phyloP scores from a whole-genome alignment of 1,284 basidiomycete genomes.

The Coniophora puteana region DNA sequence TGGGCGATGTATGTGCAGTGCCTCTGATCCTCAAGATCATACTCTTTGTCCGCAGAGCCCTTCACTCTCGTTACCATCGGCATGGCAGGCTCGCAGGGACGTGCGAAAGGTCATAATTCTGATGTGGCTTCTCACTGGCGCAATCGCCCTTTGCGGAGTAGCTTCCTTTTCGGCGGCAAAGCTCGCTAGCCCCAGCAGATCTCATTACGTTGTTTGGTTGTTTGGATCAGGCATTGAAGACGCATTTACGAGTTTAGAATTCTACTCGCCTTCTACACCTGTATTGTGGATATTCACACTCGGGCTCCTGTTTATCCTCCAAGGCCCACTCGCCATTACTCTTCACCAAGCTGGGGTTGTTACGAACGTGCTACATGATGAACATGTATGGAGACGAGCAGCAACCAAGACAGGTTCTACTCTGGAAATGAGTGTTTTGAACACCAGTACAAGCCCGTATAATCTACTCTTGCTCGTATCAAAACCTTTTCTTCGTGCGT shows the following conservation, averaged over 20 bases:
- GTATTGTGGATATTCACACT: conserved; percentile 25
- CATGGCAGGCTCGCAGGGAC: conserved; percentile 22
- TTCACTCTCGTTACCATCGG: conserved; percentile 16
- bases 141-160: conserved; percentile 21
- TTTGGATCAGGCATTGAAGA: conserved; percentile 10
- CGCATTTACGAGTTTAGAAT: not conserved
- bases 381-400: conserved; percentile 22
- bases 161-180: conserved; percentile 13
- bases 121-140: conserved; percentile 18
- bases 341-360: conserved; percentile 28
- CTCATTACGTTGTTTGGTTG: conserved; percentile 18
- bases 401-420: conserved; percentile 12
- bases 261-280: conserved; percentile 18
- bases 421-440: conserved; percentile 18
- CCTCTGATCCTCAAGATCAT: conserved; percentile 6
- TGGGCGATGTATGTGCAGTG: conserved; percentile 20
- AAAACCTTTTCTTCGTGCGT: conserved; percentile 27
- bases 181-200: no score
- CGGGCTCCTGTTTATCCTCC: conserved; percentile 20
- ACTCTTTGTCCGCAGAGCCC: conserved; percentile 5
- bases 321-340: conserved; percentile 26
- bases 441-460: conserved; percentile 13
- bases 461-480: conserved; percentile 13
- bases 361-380: conserved; percentile 26
- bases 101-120: conserved; percentile 15